phyloP scores from a whole-genome alignment of 441 rosid genomes.

The Daphne laureola region DNA sequence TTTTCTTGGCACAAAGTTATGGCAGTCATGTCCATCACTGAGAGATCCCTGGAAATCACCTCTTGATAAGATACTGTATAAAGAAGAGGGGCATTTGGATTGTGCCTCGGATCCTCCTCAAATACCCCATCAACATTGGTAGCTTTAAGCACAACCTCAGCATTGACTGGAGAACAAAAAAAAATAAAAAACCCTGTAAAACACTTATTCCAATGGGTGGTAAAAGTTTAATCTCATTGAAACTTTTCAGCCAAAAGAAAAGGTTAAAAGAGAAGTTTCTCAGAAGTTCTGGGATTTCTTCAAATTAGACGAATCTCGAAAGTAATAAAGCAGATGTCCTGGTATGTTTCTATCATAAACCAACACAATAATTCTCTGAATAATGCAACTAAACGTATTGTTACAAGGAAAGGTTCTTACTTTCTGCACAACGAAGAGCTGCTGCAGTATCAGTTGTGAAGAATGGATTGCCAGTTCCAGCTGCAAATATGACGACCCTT shows the following conservation, averaged over 20 bases:
- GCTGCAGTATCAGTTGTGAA: conserved; percentile 97
- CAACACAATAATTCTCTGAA: not conserved
- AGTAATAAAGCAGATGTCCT: not conserved
- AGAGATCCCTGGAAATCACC: conserved; percentile 81
- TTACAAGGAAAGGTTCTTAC: conserved; percentile 30
- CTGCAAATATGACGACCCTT: conserved; percentile 90
- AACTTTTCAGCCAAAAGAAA: not conserved
- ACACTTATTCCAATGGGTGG: not conserved
- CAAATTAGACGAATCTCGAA: conserved; percentile 3
- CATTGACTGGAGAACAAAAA: conserved; percentile 53
- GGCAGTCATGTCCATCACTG: conserved; percentile 97
- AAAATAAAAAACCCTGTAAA: conserved; percentile 13
- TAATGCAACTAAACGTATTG: not conserved
- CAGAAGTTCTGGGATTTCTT: not conserved
- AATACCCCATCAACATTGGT: conserved; percentile 89
- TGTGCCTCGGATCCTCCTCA: conserved; percentile 72
- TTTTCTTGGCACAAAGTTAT: conserved; percentile 93
- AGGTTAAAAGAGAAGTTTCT: not conserved
- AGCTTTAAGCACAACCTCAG: conserved; percentile 85
- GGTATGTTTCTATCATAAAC: no score
- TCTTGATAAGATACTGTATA: conserved; percentile 71
- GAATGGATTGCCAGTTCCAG: conserved; percentile 92
- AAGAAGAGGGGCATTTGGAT: conserved; percentile 75
- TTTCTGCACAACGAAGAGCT: conserved; percentile 93
- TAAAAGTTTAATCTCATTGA: not conserved